Evolutionary conservation across 2,329 filamentous ascomycete species (phyloP).

Genomic region (Pseudogymnoascus sp.): DNA sequence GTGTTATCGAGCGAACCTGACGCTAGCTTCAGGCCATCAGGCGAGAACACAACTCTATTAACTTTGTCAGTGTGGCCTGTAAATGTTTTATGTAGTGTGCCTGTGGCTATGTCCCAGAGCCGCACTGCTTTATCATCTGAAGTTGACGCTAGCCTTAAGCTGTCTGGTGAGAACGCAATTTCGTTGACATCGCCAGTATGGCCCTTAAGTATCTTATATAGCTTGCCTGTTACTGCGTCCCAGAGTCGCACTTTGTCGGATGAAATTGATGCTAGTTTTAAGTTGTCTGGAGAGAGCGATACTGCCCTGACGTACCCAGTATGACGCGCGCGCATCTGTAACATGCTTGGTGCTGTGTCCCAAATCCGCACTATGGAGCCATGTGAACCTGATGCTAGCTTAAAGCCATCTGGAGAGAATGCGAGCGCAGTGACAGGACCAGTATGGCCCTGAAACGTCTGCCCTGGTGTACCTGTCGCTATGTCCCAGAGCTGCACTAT

Average conservation of each 20-base stretch:
- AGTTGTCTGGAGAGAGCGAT: neutral
- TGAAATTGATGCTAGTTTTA: neutral
- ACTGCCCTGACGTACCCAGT: neutral
- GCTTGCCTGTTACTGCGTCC: neutral
- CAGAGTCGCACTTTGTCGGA: neutral
- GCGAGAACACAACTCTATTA: neutral
- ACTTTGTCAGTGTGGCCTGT: too few species aligned
- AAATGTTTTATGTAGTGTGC: too few species aligned
- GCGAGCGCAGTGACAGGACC: slow-evolving; percentile 57
- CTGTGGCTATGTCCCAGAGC: neutral
- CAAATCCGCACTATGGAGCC: slow-evolving; percentile 40
- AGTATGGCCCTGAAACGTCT: slow-evolving; percentile 40
- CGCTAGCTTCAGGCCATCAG: neutral
- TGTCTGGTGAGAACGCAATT: too few species aligned
- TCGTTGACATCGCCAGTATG: too few species aligned
- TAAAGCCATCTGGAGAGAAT: slow-evolving; percentile 58
- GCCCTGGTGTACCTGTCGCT: neutral
- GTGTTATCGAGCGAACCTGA: neutral
- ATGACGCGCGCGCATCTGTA: too few species aligned
- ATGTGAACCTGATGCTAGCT: slow-evolving; percentile 61
- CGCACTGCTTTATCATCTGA: too few species aligned
- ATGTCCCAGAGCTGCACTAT: slow-evolving; percentile 10
- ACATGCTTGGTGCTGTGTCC: slow-evolving; percentile 52
- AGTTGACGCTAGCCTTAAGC: too few species aligned
- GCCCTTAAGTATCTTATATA: too few species aligned